Percentiles rank a stretch among this genome's conserved stretches.
Evolutionary conservation across 2,329 filamentous ascomycete genomes (phyloP).

Genomic region (Aspergillus sp.): DNA sequence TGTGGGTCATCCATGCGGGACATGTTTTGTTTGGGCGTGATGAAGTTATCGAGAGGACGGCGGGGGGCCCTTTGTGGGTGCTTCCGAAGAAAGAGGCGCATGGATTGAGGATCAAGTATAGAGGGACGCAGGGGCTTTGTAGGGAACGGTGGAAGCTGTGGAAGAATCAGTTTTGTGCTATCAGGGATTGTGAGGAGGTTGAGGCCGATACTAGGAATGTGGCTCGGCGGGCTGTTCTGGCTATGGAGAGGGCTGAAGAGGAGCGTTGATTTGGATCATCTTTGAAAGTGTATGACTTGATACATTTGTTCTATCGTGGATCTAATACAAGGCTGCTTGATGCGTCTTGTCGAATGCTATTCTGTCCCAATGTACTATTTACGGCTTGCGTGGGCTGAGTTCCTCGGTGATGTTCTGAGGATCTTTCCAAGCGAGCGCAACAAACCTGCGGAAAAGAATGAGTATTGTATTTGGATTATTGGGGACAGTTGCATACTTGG

Average conservation of each 20-base stretch:
- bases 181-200: background rate
- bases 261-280: too few species aligned
- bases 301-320: too few species aligned
- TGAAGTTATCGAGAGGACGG: background rate
- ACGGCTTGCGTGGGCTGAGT: slow-evolving; percentile 37
- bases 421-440: slow-evolving; percentile 61
- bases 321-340: too few species aligned
- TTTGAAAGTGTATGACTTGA: too few species aligned
- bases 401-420: slow-evolving; percentile 60
- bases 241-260: background rate
- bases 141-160: background rate
- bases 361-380: background rate
- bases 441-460: slow-evolving; percentile 42
- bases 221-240: background rate
- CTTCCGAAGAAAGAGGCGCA: background rate
- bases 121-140: background rate
- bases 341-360: too few species aligned
- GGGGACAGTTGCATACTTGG: slow-evolving; percentile 48
- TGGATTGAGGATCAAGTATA: background rate
- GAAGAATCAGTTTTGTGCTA: background rate
- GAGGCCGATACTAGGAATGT: background rate
- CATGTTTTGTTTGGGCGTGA: background rate
- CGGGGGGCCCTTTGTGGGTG: background rate
- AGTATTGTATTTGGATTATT: background rate
- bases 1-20: background rate